Evolutionary conservation across 768 basidiomycete genomes (phyloP).

Genomic region (Termitomyces sp.): DNA sequence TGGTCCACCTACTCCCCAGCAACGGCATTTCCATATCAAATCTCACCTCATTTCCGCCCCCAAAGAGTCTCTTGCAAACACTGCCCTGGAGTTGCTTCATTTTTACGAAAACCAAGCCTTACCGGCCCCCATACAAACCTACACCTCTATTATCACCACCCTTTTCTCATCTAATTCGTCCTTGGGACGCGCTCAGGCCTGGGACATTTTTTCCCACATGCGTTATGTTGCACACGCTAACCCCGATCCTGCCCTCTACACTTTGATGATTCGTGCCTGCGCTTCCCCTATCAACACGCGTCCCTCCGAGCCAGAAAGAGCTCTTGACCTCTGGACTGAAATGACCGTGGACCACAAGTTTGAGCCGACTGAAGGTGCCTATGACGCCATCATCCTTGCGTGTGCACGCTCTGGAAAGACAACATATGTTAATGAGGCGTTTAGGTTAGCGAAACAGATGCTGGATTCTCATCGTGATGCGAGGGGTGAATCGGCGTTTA

Average conservation of each 20-base stretch:
- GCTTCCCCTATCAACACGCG: conserved; percentile 42
- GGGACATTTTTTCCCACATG: conserved; percentile 96
- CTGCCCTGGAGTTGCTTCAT: conserved; percentile 66
- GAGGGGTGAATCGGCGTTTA: conserved; percentile 43
- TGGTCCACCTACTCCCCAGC: conserved; percentile 41
- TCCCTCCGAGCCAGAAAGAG: conserved; percentile 81
- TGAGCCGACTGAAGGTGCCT: conserved; percentile 60
- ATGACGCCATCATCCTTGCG: conserved; percentile 78
- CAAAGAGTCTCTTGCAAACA: conserved; percentile 42
- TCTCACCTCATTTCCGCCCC: conserved; percentile 51
- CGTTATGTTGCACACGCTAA: conserved; percentile 88
- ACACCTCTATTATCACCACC: conserved; percentile 59
- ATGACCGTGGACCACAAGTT: conserved; percentile 74
- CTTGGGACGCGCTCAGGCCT: conserved; percentile 68
- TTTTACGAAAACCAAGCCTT: conserved; percentile 58
- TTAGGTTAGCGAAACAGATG: conserved; percentile 85
- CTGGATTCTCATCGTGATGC: conserved; percentile 70
- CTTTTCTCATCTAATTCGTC: conserved; percentile 47
- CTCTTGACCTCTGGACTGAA: conserved; percentile 89
- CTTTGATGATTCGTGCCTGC: conserved; percentile 85
- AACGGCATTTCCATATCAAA: conserved; percentile 71
- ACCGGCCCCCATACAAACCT: conserved; percentile 68
- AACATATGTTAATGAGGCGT: conserved; percentile 71
- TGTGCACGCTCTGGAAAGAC: conserved; percentile 63
- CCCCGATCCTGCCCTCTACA: conserved; percentile 70